Percentiles rank a stretch among this genome's conserved stretches.
Conservation (phyloP, 495 filamentous ascomycete genomes). For the Thozetella sp. region DNA sequence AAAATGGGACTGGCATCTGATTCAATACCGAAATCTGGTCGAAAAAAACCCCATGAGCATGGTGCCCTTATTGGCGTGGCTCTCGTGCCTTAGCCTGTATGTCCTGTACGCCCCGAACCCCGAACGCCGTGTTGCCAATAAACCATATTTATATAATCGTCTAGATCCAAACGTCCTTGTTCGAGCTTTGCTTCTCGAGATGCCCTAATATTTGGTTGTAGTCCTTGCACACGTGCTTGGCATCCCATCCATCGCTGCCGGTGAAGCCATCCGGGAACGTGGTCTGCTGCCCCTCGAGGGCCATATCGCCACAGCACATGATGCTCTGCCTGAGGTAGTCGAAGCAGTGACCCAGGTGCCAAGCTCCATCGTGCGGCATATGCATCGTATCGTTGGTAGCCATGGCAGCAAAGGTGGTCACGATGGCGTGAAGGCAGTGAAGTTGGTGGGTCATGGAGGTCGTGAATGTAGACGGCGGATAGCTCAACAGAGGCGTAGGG, state of each 20-base stretch:
- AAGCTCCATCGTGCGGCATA: slow-evolving; percentile 35
- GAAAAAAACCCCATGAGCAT: no score
- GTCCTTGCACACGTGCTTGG: slow-evolving; percentile 47
- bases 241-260: slow-evolving; percentile 49
- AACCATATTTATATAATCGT: not conserved
- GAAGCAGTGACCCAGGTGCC: slow-evolving; percentile 49
- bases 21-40: no score
- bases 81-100: not conserved
- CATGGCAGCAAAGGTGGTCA: slow-evolving; percentile 33
- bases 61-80: no score
- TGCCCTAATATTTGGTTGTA: slow-evolving; percentile 31
- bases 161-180: slow-evolving; percentile 43
- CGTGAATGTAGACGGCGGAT: slow-evolving; percentile 41
- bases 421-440: slow-evolving; percentile 46
- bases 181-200: slow-evolving; percentile 35
- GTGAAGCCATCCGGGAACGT: slow-evolving; percentile 37
- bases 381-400: slow-evolving; percentile 23
- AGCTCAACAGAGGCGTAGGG: slow-evolving; percentile 30
- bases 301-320: slow-evolving; percentile 45
- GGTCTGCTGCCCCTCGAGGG: slow-evolving; percentile 44
- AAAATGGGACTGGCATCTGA: no score
- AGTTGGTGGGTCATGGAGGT: slow-evolving; percentile 51
- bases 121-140: not conserved
- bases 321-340: slow-evolving; percentile 49
- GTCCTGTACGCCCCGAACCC: not conserved